These are phyloP conservation scores for Penicillium griseofulvum DNA, from an alignment of 2,329 filamentous ascomycete species.

Conservation along the genomic window DNA sequence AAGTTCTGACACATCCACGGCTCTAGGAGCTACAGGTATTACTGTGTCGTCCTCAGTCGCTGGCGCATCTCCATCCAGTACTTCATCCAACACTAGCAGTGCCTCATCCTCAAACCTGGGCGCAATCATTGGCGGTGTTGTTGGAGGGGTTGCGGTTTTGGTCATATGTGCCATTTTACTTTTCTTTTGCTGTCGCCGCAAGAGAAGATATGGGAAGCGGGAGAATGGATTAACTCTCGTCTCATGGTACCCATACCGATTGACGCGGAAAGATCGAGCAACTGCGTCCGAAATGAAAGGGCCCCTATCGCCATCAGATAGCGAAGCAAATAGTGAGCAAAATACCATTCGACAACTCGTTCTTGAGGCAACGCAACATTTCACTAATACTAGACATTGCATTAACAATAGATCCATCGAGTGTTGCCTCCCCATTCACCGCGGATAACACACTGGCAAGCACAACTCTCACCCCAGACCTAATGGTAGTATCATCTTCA, in stretches of 20 bases:
- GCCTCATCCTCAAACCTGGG: slow-evolving; percentile 5
- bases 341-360: not conserved
- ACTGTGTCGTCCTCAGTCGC: not conserved
- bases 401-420: not conserved
- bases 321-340: slow-evolving; percentile 2
- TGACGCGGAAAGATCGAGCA: not conserved
- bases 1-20: not conserved
- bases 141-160: slow-evolving; percentile 16
- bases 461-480: not conserved
- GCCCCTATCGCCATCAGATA: not conserved
- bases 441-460: not conserved
- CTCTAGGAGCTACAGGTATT: not conserved
- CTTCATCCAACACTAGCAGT: not conserved
- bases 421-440: not conserved
- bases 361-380: not conserved
- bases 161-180: slow-evolving; percentile 12
- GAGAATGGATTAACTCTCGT: not conserved
- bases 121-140: slow-evolving; percentile 25
- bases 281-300: not conserved
- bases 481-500: not conserved
- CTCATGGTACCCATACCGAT: slow-evolving; percentile 1
- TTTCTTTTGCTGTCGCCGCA: slow-evolving; percentile 19
- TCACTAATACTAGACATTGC: not conserved
- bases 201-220: slow-evolving; percentile 5
- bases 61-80: not conserved